Base-by-base conservation (phyloP, 2,329 filamentous ascomycete genomes). In the Fusarium floridanum region DNA sequence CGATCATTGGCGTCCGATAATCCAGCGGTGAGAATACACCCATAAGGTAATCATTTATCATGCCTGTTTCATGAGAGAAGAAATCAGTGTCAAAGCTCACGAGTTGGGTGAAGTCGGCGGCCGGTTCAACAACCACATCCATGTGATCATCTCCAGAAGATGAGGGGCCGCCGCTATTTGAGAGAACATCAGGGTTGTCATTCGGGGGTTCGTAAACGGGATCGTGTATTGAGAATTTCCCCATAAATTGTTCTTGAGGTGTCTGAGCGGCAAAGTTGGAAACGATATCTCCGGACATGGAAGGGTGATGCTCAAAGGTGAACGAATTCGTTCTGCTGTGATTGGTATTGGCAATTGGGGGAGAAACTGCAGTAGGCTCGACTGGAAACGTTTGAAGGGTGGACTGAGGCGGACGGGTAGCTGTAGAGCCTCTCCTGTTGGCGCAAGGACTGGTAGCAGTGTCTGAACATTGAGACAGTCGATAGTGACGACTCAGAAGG, bases 61-160 rank as follows among this genome's bases (percentile, higher is more conserved):
- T 57, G 55, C 34, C 55, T 57, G 55, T 57, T 57, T 57, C 55
- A 12, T 57, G n/a, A 14, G 55, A 57, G 32, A 57, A 57, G 55
- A 57, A 57, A 8, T 57, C 32, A 8, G 55, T 24, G 5, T 57
- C 55, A 37, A 57, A 57, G 14, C 55, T 14, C 32, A 36, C n/a
- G 5, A 57, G 55, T 12, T 57, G 55, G 3, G 55, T 57, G 16
- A 57, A 37, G 55, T 57, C 32, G 55, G 22, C 29, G 6, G 55
- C 32, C 20, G 55, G 11, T 3, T 57, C 32, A 2, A 57, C 32
- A 5, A 12, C 22, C 55, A 53, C 17, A 14, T 57, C 55, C 32
- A 57, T 37, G 8, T 37, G 55, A 7, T 57, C 55, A 37, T 57
- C 32, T 1, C 55, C 55, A 37, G 55, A 57, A 7, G 55, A 8